A percentile compares a stretch with the other conserved stretches of the same genome.
Evolutionary conservation across 2,329 filamentous ascomycete genomes (phyloP).

Genomic region (Botrytis porri): DNA sequence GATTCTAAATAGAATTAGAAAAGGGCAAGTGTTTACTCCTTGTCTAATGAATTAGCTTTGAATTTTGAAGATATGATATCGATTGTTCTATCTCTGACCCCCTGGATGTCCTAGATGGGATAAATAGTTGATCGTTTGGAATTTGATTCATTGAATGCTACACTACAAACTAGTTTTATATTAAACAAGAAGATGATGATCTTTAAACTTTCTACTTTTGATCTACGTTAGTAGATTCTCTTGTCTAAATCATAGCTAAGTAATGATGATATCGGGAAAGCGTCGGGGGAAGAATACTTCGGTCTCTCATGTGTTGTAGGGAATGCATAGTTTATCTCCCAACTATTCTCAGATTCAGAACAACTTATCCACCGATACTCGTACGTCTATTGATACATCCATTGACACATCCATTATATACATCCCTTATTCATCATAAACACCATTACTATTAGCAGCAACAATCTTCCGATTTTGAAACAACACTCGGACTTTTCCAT

Average conservation of each 20-base stretch:
- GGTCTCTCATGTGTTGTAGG: not conserved
- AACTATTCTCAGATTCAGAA: not conserved
- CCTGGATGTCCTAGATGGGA: not conserved
- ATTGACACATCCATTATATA: not conserved
- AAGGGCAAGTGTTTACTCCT: not conserved
- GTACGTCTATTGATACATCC: not conserved
- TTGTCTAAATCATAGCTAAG: not conserved
- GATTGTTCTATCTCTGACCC: not conserved
- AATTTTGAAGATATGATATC: not conserved
- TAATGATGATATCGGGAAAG: not conserved
- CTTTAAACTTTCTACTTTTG: not conserved
- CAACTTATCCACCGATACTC: not conserved
- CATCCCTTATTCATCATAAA: not conserved
- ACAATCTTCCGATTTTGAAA: not conserved
- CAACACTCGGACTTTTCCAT: slow-evolving; percentile 3
- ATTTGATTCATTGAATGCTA: not conserved
- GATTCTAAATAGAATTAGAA: not conserved
- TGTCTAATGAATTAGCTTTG: not conserved
- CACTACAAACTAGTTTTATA: not conserved
- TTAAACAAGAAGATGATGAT: not conserved
- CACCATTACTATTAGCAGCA: not conserved
- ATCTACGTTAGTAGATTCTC: not conserved
- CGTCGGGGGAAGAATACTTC: not conserved
- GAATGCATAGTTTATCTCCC: not conserved
- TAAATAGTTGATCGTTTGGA: not conserved